Evolutionary conservation across 495 filamentous ascomycete genomes (phyloP), one percentile per base, ranked within the genome.

Genomic region (Parathielavia appendiculata): DNA sequence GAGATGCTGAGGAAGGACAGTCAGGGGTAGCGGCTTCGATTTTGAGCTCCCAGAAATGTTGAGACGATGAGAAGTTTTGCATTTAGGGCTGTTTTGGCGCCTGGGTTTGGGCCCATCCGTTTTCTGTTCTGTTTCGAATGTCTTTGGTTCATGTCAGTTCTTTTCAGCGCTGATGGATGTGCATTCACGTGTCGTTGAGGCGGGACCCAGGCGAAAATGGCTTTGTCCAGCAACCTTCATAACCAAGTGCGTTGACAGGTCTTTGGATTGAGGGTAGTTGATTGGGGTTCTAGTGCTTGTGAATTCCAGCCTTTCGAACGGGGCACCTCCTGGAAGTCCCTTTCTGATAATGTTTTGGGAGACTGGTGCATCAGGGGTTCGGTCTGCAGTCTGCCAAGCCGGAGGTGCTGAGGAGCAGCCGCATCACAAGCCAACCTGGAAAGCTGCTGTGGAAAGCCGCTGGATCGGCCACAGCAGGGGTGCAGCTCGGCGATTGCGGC

Each of bases 1-100:
- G 87, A 90, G 58, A 82, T 92, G 70, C 75, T 95, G 58, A 79
- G 83, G 52, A 80, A 83, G 59, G 78, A 77, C 19, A 75, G 71
- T 41, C 59, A 61, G 36, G 49, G 49, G 49, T 52, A 52, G 35
- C 1, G 36, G 14, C 13, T 16, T 16, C 1, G 6, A n/a, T 22
- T 10, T 32, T 0, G 17, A 17, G 5, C 3, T 5, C n/a, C n/a
- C 23, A 17, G 26, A 16, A 30, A 17, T 17, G 35, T 7, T 51
- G 26, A 14, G 4, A 3, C 2, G 36, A 39, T 3, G 10, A 39
- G 36, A 1, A 39, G 36, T 39, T 30, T 30, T n/a, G n/a, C 16
- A 32, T 19, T 19, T 0, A 1, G 26, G 26, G 30, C 8, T 10
- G 20, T 49, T 49, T 38, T 10, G 35, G 16, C n/a, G 17, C 34